Evolutionary conservation across 2,329 filamentous ascomycete species (phyloP), one percentile per base, ranked within the genome.

Genomic region (Scedosporium apiospermum): DNA sequence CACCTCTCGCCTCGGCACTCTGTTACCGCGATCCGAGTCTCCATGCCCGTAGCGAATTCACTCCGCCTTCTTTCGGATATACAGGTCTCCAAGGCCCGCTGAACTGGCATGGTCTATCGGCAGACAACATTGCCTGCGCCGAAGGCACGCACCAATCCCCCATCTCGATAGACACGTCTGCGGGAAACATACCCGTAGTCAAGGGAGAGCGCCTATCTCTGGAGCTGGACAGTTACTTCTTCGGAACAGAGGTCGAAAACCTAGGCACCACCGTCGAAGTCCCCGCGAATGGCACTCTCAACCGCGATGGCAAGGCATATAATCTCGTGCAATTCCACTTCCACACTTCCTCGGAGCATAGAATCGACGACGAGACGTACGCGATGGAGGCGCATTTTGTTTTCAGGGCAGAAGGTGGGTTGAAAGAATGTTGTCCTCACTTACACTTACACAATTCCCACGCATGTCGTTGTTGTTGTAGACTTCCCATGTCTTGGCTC

Each of bases 261-360:
- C 72, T 82, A 3, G 81, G 81, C 46, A 78, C 76, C 30, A 83
- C 80, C 0, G 74, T 84, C 44, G 77, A 83, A 68, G 77, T 82
- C 55, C 34, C 44, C 23, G 74, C 77, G 27, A 79, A 78, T 59
- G 81, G 81, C 34, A 79, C 75, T 10, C 76, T 82, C 3, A 72
- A 66, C 0, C 68, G 80, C 26, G 72, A 67, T 1, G 74, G 73
- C 34, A 70, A 70, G 16, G 68, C 73, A 16, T 84, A 78, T 69
- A 68, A 66, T 0, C 73, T 85, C 14, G 72, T 72, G 57, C 83
- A 86, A 66, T 85, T 85, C 73, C 83, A 86, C 71, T 83, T 86
- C 72, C 84, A 86, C 68, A 81, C 81, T 0, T 82, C 84, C 0
- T 81, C 80, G 53, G 84, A 87, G 74, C 84, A 87, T 67, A 76